A percentile compares a stretch with the other conserved stretches of the same genome.
These are phyloP conservation scores for Yamadazyma friedrichii DNA, from an alignment of 1,139 yeast species.

Conservation along the genomic window DNA sequence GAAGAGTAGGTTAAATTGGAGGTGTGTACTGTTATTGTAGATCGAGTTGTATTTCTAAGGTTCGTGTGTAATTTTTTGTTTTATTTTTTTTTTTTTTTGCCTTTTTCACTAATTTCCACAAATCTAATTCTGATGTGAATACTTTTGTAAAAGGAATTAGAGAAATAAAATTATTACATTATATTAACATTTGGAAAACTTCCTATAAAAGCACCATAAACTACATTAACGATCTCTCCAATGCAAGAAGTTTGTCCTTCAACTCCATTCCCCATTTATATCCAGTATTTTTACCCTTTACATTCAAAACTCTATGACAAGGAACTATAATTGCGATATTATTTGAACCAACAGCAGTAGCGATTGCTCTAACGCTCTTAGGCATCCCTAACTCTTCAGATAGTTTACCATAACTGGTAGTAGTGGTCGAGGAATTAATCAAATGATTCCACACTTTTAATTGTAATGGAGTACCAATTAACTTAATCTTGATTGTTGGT, in stretches of 20 bases:
- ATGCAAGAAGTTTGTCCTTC: slow-evolving; percentile 1
- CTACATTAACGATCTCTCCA: background rate
- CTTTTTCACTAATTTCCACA: too few species aligned
- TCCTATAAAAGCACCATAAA: too few species aligned
- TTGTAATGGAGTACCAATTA: slow-evolving; percentile 3
- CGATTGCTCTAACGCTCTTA: slow-evolving; percentile 3
- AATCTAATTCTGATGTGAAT: too few species aligned
- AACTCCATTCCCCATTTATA: slow-evolving; percentile 6
- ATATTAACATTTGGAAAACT: too few species aligned
- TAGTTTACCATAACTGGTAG: slow-evolving; percentile 1
- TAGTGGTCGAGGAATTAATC: background rate
- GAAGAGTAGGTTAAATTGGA: background rate
- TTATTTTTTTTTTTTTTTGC: too few species aligned
- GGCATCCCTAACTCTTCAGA: slow-evolving; percentile 1
- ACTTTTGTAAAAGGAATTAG: too few species aligned
- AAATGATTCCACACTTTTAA: slow-evolving; percentile 5
- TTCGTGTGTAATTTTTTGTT: too few species aligned
- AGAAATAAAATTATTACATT: too few species aligned
- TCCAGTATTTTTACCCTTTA: slow-evolving; percentile 5
- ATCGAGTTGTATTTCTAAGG: too few species aligned
- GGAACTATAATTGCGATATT: slow-evolving; percentile 4
- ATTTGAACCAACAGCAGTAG: slow-evolving; percentile 6
- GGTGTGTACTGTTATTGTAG: too few species aligned
- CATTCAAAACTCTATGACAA: slow-evolving; percentile 5
- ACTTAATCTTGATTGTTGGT: background rate